Conservation (phyloP, 306 rosid genomes). For the Casuarina cunninghamiana region DNA sequence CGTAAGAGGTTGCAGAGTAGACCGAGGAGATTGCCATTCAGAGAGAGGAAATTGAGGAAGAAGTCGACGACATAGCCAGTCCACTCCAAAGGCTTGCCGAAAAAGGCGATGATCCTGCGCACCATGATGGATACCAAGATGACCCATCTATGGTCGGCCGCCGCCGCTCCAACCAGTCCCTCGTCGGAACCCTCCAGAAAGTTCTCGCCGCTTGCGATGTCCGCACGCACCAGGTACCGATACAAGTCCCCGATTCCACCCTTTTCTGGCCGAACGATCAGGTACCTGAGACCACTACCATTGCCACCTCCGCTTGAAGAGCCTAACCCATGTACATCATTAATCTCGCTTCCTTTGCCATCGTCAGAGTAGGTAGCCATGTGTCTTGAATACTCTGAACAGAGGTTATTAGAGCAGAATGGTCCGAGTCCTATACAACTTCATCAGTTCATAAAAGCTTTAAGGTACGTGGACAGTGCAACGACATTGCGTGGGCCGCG, state of each 20-base stretch:
- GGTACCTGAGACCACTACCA: constrained; percentile 32
- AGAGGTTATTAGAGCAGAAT: neutral
- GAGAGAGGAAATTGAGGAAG: constrained; percentile 65
- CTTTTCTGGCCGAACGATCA: constrained; percentile 61
- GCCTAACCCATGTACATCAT: neutral
- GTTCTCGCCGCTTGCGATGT: constrained; percentile 26
- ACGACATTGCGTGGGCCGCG: neutral
- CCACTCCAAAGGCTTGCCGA: constrained; percentile 65
- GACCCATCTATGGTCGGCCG: constrained; percentile 50
- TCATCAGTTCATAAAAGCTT: neutral
- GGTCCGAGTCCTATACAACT: neutral
- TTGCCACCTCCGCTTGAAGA: neutral
- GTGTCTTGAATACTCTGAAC: neutral
- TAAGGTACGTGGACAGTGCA: neutral
- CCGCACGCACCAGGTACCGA: constrained; percentile 31
- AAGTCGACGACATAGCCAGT: constrained; percentile 60
- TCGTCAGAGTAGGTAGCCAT: neutral
- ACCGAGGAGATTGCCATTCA: constrained; percentile 48
- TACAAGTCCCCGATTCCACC: constrained; percentile 51
- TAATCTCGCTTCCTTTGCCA: neutral
- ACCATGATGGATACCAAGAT: constrained; percentile 52
- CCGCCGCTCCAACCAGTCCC: constrained; percentile 21
- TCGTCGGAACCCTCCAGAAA: constrained; percentile 50
- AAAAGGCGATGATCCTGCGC: constrained; percentile 47
- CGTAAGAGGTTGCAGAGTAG: constrained; percentile 48